Evolutionary conservation across 805 yeast genomes (phyloP).

Genomic region (Candida easanensis): DNA sequence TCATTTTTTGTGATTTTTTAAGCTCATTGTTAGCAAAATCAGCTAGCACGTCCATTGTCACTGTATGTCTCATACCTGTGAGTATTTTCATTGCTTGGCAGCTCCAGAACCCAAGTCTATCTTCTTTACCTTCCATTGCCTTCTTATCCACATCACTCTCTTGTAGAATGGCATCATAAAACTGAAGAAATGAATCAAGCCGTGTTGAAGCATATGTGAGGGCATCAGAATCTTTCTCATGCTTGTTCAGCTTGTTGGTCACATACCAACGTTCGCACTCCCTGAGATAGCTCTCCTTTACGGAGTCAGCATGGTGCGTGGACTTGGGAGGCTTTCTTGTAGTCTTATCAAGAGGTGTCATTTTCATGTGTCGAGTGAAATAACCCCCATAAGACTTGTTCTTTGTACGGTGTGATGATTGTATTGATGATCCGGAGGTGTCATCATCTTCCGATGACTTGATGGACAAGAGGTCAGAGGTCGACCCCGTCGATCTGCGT

Average conservation of each 20-base stretch:
- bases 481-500: constrained; percentile 1
- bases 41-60: constrained; percentile 15
- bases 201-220: constrained; percentile 18
- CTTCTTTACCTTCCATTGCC: constrained; percentile 8
- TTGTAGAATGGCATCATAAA: constrained; percentile 18
- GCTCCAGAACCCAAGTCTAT: constrained; percentile 21
- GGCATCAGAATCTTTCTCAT: constrained; percentile 15
- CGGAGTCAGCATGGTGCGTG: constrained; percentile 9
- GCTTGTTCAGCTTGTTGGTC: constrained; percentile 10
- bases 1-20: constrained; percentile 16
- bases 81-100: constrained; percentile 22
- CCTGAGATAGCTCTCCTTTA: constrained; percentile 16
- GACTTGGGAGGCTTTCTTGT: constrained; percentile 1
- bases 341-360: constrained; percentile 18
- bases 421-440: neutral
- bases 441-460: neutral
- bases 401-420: neutral
- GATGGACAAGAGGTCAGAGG: constrained; percentile 2
- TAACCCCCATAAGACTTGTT: neutral
- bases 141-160: neutral
- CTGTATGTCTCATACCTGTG: constrained; percentile 15
- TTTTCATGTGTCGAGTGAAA: constrained; percentile 16
- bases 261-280: constrained; percentile 22
- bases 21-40: constrained; percentile 22
- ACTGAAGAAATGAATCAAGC: constrained; percentile 18